Evolutionary conservation across 768 basidiomycete species (phyloP), one percentile per base, ranked within the genome.

Genomic region (Suillus cothurnatus): DNA sequence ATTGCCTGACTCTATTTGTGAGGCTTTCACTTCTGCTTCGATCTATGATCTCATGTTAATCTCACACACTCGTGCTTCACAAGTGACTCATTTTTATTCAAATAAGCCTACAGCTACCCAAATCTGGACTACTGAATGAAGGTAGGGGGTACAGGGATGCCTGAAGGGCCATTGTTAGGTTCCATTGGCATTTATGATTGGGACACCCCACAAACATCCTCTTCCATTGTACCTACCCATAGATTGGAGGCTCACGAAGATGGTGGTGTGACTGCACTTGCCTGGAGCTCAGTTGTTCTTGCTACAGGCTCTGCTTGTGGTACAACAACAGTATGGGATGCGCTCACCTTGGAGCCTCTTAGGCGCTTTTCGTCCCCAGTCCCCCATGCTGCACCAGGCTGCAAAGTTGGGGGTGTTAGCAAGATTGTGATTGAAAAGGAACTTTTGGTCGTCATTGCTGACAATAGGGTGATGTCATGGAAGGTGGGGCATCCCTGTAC

Each of bases 261-360:
- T 67, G 88, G 85, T 0, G 77, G 86, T 0, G 81, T 94, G 31
- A 88, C 88, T 6, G 83, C 88, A 14, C 77, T 94, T 23, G 81
- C 85, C 1, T 85, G 89, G 82, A 88, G 85, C 64, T 79, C 84
- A 4, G 64, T 81, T n/a, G 79, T 86, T 19, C 77, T 94, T 56
- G 82, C 85, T 15, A 89, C 88, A 0, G 93, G 93, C 34, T 90
- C 90, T 28, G 80, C 83, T 0, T 75, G 81, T 2, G 93, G 93
- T 4, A 78, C 81, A 7, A 82, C 87, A 2, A 79, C 77, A 19
- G 80, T 90, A 17, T 92, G 87, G 81, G 90, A 94, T 68, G 84
- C 85, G 3, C 77, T 92, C 67, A 89, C 86, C 0, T 81, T 92
- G 38, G 81, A 81, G 39, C 82, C 78, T 5, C 70, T 93, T 56